phyloP scores from a whole-genome alignment of 306 rosid genomes.

The Mucuna pruriens region DNA sequence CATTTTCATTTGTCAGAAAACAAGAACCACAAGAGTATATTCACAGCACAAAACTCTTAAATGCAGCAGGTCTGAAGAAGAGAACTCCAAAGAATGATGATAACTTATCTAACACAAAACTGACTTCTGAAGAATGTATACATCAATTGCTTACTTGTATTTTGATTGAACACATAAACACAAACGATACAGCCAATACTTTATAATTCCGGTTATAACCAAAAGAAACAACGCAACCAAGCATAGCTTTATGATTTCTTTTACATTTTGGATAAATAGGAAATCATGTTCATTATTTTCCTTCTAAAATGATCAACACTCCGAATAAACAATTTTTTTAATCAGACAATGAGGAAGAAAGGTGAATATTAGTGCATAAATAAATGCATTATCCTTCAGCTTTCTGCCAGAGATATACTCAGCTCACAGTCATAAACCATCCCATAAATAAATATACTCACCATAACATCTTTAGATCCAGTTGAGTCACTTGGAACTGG shows the following conservation, averaged over 20 bases:
- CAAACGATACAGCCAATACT: conserved; percentile 16
- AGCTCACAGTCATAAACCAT: not conserved
- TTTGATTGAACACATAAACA: conserved; percentile 3
- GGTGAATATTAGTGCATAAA: conserved; percentile 3
- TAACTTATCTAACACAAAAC: conserved; percentile 25
- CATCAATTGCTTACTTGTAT: not conserved
- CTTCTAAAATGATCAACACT: not conserved
- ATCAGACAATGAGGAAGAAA: not conserved
- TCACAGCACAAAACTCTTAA: conserved; percentile 6
- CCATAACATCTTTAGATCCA: conserved; percentile 70
- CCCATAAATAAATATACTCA: conserved; percentile 38
- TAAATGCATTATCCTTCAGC: conserved; percentile 10
- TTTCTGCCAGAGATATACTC: conserved; percentile 25
- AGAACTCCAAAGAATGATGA: not conserved
- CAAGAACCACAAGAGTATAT: not conserved
- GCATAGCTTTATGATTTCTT: not conserved
- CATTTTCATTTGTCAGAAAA: conserved; percentile 33
- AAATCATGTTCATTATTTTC: not conserved
- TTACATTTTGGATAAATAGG: not conserved
- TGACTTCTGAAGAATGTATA: not conserved
- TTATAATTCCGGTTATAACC: not conserved
- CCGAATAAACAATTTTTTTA: conserved; percentile 1
- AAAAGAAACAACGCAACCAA: conserved; percentile 7
- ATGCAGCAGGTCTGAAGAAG: conserved; percentile 7
- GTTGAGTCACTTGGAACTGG: conserved; percentile 63